Percentiles rank a stretch among this genome's conserved stretches.
Conservation (phyloP, 2,329 filamentous ascomycete genomes). For the Diatrype stigma region DNA sequence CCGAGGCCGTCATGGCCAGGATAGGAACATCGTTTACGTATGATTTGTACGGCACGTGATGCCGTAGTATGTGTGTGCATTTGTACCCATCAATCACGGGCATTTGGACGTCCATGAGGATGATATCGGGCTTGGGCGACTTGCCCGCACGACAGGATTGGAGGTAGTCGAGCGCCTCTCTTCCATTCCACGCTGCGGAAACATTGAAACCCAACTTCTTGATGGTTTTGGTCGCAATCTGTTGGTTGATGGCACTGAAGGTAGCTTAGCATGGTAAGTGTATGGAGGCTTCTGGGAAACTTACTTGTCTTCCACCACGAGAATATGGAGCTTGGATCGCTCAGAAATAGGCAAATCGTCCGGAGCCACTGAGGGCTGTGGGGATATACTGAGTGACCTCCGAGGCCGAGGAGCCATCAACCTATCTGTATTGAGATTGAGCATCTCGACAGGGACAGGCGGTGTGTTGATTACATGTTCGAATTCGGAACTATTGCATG, state of each 20-base stretch:
- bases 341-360: slow-evolving; percentile 52
- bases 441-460: slow-evolving; percentile 28
- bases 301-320: slow-evolving; percentile 79
- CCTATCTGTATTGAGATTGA: slow-evolving; percentile 20
- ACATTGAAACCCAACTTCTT: slow-evolving; percentile 69
- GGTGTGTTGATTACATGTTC: slow-evolving; percentile 45
- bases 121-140: slow-evolving; percentile 63
- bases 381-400: slow-evolving; percentile 31
- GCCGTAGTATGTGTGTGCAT: slow-evolving; percentile 68
- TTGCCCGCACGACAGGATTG: slow-evolving; percentile 46
- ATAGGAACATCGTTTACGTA: slow-evolving; percentile 63
- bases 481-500: slow-evolving; percentile 63
- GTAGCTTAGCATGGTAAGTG: slow-evolving; percentile 8
- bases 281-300: slow-evolving; percentile 21
- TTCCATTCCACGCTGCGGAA: slow-evolving; percentile 70
- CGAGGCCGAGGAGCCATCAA: slow-evolving; percentile 22
- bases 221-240: slow-evolving; percentile 73
- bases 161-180: slow-evolving; percentile 73
- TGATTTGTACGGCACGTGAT: slow-evolving; percentile 60
- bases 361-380: slow-evolving; percentile 25
- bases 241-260: slow-evolving; percentile 61
- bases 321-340: slow-evolving; percentile 60
- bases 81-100: slow-evolving; percentile 74
- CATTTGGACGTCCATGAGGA: slow-evolving; percentile 77
- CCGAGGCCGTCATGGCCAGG: slow-evolving; percentile 77